Base-by-base conservation (phyloP, 768 basidiomycete genomes). In the Russula foetens region DNA sequence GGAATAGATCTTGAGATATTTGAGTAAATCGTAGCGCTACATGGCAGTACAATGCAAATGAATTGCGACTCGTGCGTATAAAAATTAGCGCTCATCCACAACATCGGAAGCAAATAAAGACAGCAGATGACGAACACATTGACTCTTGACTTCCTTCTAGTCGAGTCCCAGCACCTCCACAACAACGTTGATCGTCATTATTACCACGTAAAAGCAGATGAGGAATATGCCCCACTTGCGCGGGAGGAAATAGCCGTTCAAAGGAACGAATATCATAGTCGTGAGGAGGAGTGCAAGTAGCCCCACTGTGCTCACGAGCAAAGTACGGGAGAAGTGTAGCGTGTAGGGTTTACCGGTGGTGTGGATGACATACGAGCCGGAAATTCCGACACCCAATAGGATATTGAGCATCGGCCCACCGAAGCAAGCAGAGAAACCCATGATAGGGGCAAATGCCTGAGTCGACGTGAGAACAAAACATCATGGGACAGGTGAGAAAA, bases 381-480 rank as follows among this genome's bases (percentile, higher is more conserved):
- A 93, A 53, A 96, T 81, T 23, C 97, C 97, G 58, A 98, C 81
- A 1, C 96, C 96, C 38, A 92, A 82, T 6, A 93, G 80, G 62
- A 93, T 91, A 72, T 93, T 93, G 65, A 93, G 82, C 90, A 93
- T 92, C 0, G 92, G 91, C 1, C 91, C 88, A 51, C 93, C 93
- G 66, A 95, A 95, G 71, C 93, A 97, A 0, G 93, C 94, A 5
- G 92, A 91, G 73, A 97, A 94, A 24, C 89, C 93, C 94, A 95
- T 97, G 68, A 92, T 84, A 41, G 85, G 94, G 39, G 88, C 92
- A 71, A 93, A 95, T 19, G 83, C 84, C 84, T 89, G 59, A 1
- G 45, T 19, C 17, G 38, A 33, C 12, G 14, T 24, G 23, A 50
- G 44, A 21, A 35, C 31, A 29, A 21, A 33, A 35, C 7, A 54